Evolutionary conservation across 306 rosid species (phyloP).

Genomic region (Canavalia gladiata): DNA sequence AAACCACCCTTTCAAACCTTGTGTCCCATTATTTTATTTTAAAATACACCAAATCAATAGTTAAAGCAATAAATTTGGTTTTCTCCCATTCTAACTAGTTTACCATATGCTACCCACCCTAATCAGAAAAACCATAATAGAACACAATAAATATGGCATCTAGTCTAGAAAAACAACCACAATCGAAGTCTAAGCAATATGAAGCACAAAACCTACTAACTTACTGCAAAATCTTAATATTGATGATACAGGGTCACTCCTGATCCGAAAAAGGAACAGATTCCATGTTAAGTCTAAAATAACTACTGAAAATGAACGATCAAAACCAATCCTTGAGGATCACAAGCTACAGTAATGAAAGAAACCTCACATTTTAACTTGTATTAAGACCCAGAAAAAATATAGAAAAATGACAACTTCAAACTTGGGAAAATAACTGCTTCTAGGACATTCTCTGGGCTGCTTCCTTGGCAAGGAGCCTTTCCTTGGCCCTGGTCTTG

Average conservation of each 20-base stretch:
- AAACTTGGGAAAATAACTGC: conserved; percentile 32
- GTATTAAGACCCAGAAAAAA: conserved; percentile 12
- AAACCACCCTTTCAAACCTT: too few relatives aligned
- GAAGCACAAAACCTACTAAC: not conserved
- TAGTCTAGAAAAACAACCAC: not conserved
- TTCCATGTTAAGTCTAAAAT: conserved; percentile 32
- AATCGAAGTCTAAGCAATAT: not conserved
- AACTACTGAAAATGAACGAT: conserved; percentile 18
- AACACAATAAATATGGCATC: too few relatives aligned
- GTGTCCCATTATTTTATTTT: too few relatives aligned
- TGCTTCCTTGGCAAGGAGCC: conserved; percentile 78
- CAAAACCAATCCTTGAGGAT: not conserved
- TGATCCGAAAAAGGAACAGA: not conserved
- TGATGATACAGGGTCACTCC: not conserved
- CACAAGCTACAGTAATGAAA: conserved; percentile 41
- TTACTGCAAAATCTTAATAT: not conserved
- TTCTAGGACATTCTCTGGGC: conserved; percentile 73
- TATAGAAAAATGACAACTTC: conserved; percentile 31
- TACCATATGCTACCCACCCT: too few relatives aligned
- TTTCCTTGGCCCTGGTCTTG: conserved; percentile 76
- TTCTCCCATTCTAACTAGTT: too few relatives aligned
- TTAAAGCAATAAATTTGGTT: too few relatives aligned
- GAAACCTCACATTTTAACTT: conserved; percentile 34
- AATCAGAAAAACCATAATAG: too few relatives aligned
- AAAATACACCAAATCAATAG: too few relatives aligned